These are phyloP conservation scores for Rostrohypoxylon terebratum DNA, from an alignment of 495 filamentous ascomycete genomes.

Conservation along the genomic window DNA sequence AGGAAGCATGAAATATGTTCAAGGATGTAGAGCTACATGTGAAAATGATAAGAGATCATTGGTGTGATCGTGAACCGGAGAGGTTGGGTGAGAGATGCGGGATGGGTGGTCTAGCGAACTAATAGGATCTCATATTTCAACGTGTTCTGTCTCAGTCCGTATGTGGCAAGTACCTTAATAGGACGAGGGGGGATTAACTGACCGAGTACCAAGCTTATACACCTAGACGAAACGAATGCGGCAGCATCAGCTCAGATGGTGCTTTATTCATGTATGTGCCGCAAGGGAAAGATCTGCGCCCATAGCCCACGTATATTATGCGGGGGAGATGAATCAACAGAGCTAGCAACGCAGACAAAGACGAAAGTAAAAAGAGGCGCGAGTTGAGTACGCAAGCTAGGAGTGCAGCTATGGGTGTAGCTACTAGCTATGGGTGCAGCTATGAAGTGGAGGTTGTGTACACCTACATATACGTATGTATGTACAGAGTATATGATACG, in stretches of 20 bases:
- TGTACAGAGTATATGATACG: constrained; percentile 8
- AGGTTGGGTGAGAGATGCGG: constrained; percentile 36
- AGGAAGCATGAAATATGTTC: constrained; percentile 33
- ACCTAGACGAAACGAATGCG: constrained; percentile 35
- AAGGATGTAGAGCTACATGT: constrained; percentile 35
- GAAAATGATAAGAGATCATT: constrained; percentile 2
- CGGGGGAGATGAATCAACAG: constrained; percentile 23
- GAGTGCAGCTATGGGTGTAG: no score
- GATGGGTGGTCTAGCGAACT: constrained; percentile 21
- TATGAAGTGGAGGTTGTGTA: constrained; percentile 15
- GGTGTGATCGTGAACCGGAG: constrained; percentile 29
- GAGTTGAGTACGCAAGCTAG: constrained; percentile 27
- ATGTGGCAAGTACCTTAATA: constrained; percentile 25
- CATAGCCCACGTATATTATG: constrained; percentile 33
- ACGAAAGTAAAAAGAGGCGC: constrained; percentile 24
- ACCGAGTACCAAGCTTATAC: constrained; percentile 25
- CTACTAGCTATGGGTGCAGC: neutral
- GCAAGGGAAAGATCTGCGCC: constrained; percentile 21
- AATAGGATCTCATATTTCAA: constrained; percentile 28
- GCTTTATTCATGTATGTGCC: constrained; percentile 38
- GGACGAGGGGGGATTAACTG: constrained; percentile 16
- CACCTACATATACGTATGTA: constrained; percentile 15
- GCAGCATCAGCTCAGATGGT: constrained; percentile 25
- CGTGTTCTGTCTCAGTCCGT: constrained; percentile 31
- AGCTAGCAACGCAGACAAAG: neutral